Evolutionary conservation across 257 asterid genomes (phyloP).

Genomic region (Jacaranda copaia): DNA sequence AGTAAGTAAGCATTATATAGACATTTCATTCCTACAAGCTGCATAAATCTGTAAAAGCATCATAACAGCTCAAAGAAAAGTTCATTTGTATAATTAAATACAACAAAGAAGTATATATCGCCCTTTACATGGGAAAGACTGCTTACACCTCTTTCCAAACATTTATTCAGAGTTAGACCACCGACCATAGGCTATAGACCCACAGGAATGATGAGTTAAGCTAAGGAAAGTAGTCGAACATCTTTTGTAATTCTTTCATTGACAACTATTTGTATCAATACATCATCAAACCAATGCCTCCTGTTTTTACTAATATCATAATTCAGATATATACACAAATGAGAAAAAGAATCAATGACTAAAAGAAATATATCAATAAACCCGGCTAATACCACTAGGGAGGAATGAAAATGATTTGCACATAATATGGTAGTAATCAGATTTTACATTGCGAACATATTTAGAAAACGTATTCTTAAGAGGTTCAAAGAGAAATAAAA

Average conservation of each 20-base stretch:
- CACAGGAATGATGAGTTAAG: not conserved
- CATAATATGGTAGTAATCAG: not conserved
- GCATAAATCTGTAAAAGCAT: conserved; percentile 13
- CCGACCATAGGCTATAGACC: not conserved
- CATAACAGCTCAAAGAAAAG: conserved; percentile 9
- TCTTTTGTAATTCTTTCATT: not conserved
- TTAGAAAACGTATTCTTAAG: not conserved
- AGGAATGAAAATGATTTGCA: not conserved
- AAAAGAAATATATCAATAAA: not conserved
- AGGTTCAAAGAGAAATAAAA: not conserved
- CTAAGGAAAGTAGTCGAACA: not conserved
- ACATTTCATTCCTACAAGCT: conserved; percentile 1
- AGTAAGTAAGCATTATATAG: not conserved
- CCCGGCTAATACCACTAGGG: not conserved
- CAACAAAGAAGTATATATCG: not conserved
- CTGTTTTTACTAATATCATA: not conserved
- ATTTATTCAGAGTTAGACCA: not conserved
- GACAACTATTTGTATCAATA: not conserved
- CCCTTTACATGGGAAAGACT: not conserved
- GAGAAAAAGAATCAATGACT: not conserved
- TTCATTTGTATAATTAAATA: not conserved
- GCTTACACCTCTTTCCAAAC: conserved; percentile 9
- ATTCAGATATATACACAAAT: not conserved
- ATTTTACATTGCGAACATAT: not conserved
- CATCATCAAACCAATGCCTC: not conserved